Evolutionary conservation across 441 rosid genomes (phyloP).

Genomic region (Biscutella laevigata): DNA sequence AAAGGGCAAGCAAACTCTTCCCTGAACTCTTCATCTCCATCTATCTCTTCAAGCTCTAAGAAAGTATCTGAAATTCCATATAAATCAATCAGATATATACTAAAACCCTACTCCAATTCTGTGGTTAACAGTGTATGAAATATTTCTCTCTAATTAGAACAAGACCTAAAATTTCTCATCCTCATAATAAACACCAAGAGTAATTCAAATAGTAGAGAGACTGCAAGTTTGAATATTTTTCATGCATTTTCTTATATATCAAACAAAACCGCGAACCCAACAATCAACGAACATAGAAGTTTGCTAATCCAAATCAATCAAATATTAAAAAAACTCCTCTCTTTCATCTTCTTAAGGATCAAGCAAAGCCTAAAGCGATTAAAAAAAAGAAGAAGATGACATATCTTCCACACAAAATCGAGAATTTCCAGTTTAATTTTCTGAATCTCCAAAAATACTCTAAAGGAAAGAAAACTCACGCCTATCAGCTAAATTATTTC

Average conservation of each 20-base stretch:
- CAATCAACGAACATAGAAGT: not conserved
- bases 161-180: not conserved
- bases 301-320: not conserved
- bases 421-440: not conserved
- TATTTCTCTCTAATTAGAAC: not conserved
- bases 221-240: not conserved
- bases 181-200: not conserved
- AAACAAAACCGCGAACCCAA: not conserved
- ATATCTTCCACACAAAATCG: not conserved
- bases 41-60: slow-evolving; percentile 77
- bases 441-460: not conserved
- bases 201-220: not conserved
- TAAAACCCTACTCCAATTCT: slow-evolving; percentile 3
- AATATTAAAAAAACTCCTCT: not conserved
- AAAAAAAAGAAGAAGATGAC: not conserved
- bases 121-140: not conserved
- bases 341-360: not conserved
- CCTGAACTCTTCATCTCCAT: slow-evolving; percentile 78
- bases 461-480: not conserved
- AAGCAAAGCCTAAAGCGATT: not conserved
- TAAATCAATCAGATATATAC: not conserved
- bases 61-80: slow-evolving; percentile 58
- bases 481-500: not conserved
- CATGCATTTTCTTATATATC: slow-evolving; percentile 11
- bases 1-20: slow-evolving; percentile 97